A percentile compares a stretch with the other conserved stretches of the same genome.
Evolutionary conservation across 1,139 yeast genomes (phyloP).

Genomic region (Yamadazyma atlantica): DNA sequence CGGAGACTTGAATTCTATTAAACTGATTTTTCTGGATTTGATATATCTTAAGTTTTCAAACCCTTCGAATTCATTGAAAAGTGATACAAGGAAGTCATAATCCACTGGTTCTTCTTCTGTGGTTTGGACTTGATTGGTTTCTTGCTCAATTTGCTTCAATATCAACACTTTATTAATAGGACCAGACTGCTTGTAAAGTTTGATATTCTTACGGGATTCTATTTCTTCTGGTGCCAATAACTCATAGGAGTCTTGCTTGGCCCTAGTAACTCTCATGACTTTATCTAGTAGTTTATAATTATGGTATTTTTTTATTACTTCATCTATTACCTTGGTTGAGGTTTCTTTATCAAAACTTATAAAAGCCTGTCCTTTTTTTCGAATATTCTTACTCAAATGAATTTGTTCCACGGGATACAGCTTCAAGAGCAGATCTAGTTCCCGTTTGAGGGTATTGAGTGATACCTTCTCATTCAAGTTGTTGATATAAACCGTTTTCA

Average conservation of each 20-base stretch:
- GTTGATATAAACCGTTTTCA: slow-evolving; percentile 56
- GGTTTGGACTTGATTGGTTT: neutral
- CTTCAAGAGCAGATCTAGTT: slow-evolving; percentile 43
- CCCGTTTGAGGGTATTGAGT: slow-evolving; percentile 46
- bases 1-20: slow-evolving; percentile 72
- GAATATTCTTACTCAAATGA: slow-evolving; percentile 59
- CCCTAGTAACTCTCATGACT: slow-evolving; percentile 11
- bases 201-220: slow-evolving; percentile 12
- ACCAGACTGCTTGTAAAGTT: slow-evolving; percentile 18
- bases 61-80: slow-evolving; percentile 55
- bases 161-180: slow-evolving; percentile 57
- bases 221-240: slow-evolving; percentile 8
- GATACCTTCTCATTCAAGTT: slow-evolving; percentile 74
- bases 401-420: slow-evolving; percentile 52
- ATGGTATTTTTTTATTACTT: slow-evolving; percentile 41
- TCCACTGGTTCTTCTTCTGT: slow-evolving; percentile 5
- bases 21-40: slow-evolving; percentile 66
- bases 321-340: slow-evolving; percentile 28
- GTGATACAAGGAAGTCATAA: slow-evolving; percentile 26
- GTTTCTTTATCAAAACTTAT: slow-evolving; percentile 54
- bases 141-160: slow-evolving; percentile 45
- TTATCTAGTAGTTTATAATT: slow-evolving; percentile 13
- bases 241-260: slow-evolving; percentile 14
- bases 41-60: slow-evolving; percentile 68
- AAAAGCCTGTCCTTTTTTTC: slow-evolving; percentile 85